These are phyloP conservation scores for Fusarium praegraminearum DNA, from an alignment of 2,329 filamentous ascomycete species.

Conservation along the genomic window DNA sequence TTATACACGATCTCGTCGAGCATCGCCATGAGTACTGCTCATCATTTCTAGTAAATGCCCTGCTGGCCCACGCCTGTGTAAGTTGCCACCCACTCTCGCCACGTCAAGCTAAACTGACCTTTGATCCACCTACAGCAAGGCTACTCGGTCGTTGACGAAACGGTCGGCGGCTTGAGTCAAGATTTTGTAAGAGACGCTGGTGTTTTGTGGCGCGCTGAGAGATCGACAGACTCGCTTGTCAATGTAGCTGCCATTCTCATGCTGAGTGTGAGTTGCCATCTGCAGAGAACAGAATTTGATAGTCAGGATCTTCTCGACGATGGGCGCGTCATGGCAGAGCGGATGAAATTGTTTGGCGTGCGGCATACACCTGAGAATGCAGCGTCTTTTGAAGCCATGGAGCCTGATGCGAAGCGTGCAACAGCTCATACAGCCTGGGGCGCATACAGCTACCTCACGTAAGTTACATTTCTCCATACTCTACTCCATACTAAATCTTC, in stretches of 20 bases:
- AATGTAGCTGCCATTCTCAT: slow-evolving; percentile 36
- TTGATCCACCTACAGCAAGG: slow-evolving; percentile 24
- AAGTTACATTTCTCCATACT: neutral
- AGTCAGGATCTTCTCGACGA: slow-evolving; percentile 22
- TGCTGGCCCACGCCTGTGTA: slow-evolving; percentile 53
- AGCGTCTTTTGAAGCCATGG: slow-evolving; percentile 9
- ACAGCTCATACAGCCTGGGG: slow-evolving; percentile 22
- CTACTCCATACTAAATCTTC: neutral
- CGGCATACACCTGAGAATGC: slow-evolving; percentile 23
- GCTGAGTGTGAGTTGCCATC: slow-evolving; percentile 22
- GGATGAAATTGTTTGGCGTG: slow-evolving; percentile 22
- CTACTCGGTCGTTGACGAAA: slow-evolving; percentile 20
- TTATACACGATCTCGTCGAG: slow-evolving; percentile 50
- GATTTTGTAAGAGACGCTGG: slow-evolving; percentile 25
- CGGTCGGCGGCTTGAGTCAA: slow-evolving; percentile 9
- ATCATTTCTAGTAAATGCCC: slow-evolving; percentile 49
- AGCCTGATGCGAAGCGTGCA: slow-evolving; percentile 18
- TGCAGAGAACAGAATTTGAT: neutral
- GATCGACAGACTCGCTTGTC: slow-evolving; percentile 25
- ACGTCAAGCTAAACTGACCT: neutral
- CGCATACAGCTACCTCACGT: slow-evolving; percentile 32
- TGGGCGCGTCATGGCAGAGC: slow-evolving; percentile 21
- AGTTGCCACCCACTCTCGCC: slow-evolving; percentile 13
- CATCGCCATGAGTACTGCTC: slow-evolving; percentile 48
- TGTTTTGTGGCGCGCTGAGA: slow-evolving; percentile 31